Evolutionary conservation across 75 land plant genomes (phyloP), one percentile per base, ranked within the genome.

Genomic region (Pinus tabuliformis): DNA sequence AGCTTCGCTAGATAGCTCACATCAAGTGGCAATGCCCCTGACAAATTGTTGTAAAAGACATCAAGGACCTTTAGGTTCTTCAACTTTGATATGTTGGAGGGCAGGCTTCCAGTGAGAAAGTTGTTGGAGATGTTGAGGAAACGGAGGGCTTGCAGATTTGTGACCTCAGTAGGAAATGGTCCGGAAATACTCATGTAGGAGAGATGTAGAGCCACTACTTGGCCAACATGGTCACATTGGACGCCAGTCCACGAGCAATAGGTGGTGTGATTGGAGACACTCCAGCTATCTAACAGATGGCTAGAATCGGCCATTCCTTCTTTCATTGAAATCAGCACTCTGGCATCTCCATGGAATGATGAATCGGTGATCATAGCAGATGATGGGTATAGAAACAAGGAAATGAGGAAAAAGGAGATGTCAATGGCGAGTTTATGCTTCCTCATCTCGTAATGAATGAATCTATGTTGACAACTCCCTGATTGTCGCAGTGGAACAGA

Each of bases 1-100:
- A 95, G 83, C 15, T 81, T 88, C 76, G 62, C 56, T 72, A 90
- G 77, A 0, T 30, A 52, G 62, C 61, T n/a, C 49, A 93, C 18
- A 11, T 87, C 88, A 4, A 59, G 49, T 0, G 96, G 96, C 17
- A 93, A 78, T 3, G 81, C 64, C 42, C 83, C 86, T 4, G 90
- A 80, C 62, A 87, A 82, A 58, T 89, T 87, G 86, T 91, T 91
- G 90, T 93, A 75, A 60, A 85, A 89, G 49, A 83, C 85, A 66
- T 90, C 92, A 21, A 87, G 68, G 17, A 83, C 81, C 75, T 87
- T 87, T 36, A 88, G 74, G 57, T 66, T 77, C 22, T 76, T 42
- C 1, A 89, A 22, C 4, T 75, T 59, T 1, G 86, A 81, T 77
- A 77, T 83, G 78, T 83, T 80, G 12, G 62, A 2, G 33, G 73